Evolutionary conservation across 2,329 filamentous ascomycete species (phyloP), one percentile per base, ranked within the genome.

Genomic region (Ophiostoma piceae): DNA sequence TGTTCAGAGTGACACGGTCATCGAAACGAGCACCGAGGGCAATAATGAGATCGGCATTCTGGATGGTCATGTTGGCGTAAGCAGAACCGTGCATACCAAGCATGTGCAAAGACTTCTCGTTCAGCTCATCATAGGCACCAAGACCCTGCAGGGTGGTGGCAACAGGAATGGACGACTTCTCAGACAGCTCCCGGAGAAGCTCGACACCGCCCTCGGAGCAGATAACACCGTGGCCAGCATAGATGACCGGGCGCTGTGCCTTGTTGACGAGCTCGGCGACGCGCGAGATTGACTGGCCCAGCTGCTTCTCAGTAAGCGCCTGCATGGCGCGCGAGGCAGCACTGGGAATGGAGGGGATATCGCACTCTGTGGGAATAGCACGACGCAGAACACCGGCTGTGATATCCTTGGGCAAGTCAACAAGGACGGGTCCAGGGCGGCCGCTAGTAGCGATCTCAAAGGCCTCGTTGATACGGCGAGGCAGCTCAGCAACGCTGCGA

Each of bases 61-160:
- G 94, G 84, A 99, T 97, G 19, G 95, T 88, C 90, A 97, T 92
- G 84, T 99, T 99, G 78, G 95, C 95, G 77, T 96, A 99, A 8
- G 93, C 94, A 9, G 94, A 91, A 72, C 95, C 95, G 83, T 98
- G 94, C 95, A 98, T 98, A 74, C 95, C 95, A 39, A 98, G 88
- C 95, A 99, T 99, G 82, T 98, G 94, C 68, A 98, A 85, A 64
- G 94, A 91, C 86, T 97, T 97, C 74, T 92, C 88, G 77, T 98
- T 92, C 14, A 95, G 86, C 82, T 98, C 95, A 76, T 98, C 94
- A 74, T 90, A 98, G 29, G 88, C 92, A 76, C 95, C 95, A 9
- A 99, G 87, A 75, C 94, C 95, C 77, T 97, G 94, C 7, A 99
- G 88, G 69, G 95, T 97, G 35, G 95, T 98, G 19, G 94, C 97